These are phyloP conservation scores for Canavalia ensiformis DNA, from an alignment of 306 rosid genomes.

Conservation along the genomic window DNA sequence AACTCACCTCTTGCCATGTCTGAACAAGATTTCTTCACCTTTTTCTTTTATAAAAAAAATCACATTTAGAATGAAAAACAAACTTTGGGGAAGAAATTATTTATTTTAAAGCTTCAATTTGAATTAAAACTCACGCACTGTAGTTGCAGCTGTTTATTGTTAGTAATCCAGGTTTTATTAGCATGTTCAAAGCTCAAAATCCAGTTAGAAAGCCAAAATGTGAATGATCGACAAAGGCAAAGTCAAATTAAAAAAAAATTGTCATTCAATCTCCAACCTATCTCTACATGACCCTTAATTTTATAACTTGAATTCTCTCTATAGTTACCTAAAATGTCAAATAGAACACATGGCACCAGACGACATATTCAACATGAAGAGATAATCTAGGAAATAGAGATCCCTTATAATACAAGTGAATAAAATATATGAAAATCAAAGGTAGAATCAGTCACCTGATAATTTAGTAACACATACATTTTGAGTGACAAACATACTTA, in stretches of 20 bases:
- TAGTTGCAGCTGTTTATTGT: neutral
- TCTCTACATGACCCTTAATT: constrained; percentile 22
- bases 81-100: neutral
- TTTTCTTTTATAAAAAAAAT: neutral
- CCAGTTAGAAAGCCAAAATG: neutral
- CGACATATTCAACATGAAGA: constrained; percentile 2
- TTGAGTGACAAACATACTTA: constrained; percentile 76
- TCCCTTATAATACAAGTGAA: neutral
- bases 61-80: neutral
- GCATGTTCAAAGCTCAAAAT: constrained; percentile 27
- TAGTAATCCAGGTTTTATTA: constrained; percentile 25
- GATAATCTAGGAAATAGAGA: neutral
- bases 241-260: constrained; percentile 9
- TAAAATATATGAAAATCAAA: neutral
- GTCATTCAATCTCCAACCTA: neutral
- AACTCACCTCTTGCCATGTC: neutral
- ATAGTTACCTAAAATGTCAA: constrained; percentile 9
- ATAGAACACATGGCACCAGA: neutral
- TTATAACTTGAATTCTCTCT: neutral
- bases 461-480: constrained; percentile 54
- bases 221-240: constrained; percentile 18
- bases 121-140: neutral
- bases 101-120: constrained; percentile 24
- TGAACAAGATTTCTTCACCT: neutral
- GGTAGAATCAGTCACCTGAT: constrained; percentile 57